Evolutionary conservation across 495 filamentous ascomycete species (phyloP), one percentile per base, ranked within the genome.

Genomic region (Apodospora peruviana): DNA sequence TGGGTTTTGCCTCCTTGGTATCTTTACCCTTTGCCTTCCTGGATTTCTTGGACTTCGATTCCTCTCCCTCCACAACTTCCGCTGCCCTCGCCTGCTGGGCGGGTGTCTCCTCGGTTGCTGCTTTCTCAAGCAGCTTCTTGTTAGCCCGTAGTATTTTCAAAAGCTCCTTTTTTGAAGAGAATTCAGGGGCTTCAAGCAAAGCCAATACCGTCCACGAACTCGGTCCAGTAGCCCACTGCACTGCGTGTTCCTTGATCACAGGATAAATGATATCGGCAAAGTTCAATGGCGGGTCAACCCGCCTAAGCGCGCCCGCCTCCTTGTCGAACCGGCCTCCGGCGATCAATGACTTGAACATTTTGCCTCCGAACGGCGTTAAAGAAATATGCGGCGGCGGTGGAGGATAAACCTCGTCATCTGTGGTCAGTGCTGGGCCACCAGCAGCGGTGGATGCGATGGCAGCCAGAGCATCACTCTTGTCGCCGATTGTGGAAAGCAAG

Each of bases 271-370:
- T 67, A 48, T 79, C 75, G 52, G 88, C 81, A 69, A 96, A 98
- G 51, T 81, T 75, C 42, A 95, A 74, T n/a, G 83, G 70, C 7
- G 90, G 88, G n/a, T 86, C 76, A 16, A 84, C 74, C 48, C 80
- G 78, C 62, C 75, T 80, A 38, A 95, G 69, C 40, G 74, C 77
- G 64, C 86, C 88, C 2, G 75, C 73, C 27, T 72, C 76, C 19
- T 72, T 73, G 68, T 96, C 89, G 64, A 85, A 98, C 20, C 77
- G 81, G 9, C 94, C 93, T 18, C 93, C 91, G 25, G 85, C 79
- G 21, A 96, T 86, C 1, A 99, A 77, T 0, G 84, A 84, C 68
- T 95, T 96, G 51, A 95, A 78, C 83, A 96, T 86, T 42, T 87
- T 82, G n/a, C 88, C 87, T 2, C 83, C 84, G 47, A 80, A 76